phyloP scores from a whole-genome alignment of 306 rosid species.

The Citrullus mucosospermus region DNA sequence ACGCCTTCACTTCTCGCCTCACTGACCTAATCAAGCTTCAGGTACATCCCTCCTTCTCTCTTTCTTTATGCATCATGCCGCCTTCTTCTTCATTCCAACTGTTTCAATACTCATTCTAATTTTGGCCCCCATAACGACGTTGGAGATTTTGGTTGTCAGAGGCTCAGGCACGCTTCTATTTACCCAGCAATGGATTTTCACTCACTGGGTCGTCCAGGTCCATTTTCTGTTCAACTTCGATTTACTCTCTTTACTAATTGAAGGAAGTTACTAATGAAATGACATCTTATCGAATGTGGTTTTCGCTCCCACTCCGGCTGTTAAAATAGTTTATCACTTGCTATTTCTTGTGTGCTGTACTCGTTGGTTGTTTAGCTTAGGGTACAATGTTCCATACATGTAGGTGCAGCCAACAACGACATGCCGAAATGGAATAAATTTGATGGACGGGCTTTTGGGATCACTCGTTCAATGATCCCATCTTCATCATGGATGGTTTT shows the following conservation, averaged over 20 bases:
- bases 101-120: neutral
- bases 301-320: neutral
- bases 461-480: conserved; percentile 14
- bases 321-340: neutral
- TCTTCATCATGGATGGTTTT: conserved; percentile 19
- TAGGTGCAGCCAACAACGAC: conserved; percentile 8
- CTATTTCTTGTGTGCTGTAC: neutral
- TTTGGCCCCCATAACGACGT: neutral
- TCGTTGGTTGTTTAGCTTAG: neutral
- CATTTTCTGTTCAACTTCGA: neutral
- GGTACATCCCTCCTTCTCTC: conserved; percentile 1
- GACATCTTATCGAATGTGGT: neutral
- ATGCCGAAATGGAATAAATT: conserved; percentile 28
- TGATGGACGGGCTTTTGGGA: conserved; percentile 22
- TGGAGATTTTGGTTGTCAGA: conserved; percentile 9
- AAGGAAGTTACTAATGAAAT: neutral
- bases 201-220: conserved; percentile 10
- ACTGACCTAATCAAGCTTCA: conserved; percentile 15
- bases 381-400: neutral
- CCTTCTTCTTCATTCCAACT: conserved; percentile 10
- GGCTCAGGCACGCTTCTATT: conserved; percentile 9
- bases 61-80: neutral
- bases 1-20: conserved; percentile 13
- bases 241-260: neutral
- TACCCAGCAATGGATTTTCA: conserved; percentile 10